phyloP scores from a whole-genome alignment of 805 yeast species.

The Metschnikowia lachancei region DNA sequence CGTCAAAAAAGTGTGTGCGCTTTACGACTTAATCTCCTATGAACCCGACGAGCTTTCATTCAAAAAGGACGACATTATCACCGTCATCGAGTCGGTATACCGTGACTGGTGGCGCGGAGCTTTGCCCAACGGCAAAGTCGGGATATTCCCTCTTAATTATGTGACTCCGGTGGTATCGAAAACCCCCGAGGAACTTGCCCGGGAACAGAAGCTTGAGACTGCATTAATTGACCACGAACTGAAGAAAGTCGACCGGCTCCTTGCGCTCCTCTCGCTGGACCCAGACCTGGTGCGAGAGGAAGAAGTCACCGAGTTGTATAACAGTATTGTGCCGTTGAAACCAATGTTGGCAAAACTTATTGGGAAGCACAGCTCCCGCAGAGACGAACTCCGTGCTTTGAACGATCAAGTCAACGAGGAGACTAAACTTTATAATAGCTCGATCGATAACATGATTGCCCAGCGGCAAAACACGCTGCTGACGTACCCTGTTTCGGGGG shows the following conservation, averaged over 20 bases:
- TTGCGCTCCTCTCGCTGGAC: conserved; percentile 49
- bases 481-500: conserved; percentile 7
- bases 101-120: conserved; percentile 97
- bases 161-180: conserved; percentile 76
- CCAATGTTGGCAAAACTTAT: conserved; percentile 71
- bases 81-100: conserved; percentile 82
- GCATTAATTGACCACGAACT: conserved; percentile 49
- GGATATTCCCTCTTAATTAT: conserved; percentile 90
- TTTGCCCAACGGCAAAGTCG: conserved; percentile 66
- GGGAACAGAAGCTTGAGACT: conserved; percentile 51
- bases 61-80: conserved; percentile 80
- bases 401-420: conserved; percentile 71
- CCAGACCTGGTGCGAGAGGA: conserved; percentile 51
- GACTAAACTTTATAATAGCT: conserved; percentile 62
- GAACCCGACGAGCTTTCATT: conserved; percentile 89
- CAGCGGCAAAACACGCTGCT: conserved; percentile 7
- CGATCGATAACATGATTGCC: conserved; percentile 47
- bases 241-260: conserved; percentile 65
- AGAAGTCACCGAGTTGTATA: conserved; percentile 66
- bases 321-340: conserved; percentile 67
- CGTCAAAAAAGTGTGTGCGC: conserved; percentile 71
- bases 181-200: conserved; percentile 54
- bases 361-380: conserved; percentile 72
- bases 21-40: conserved; percentile 73
- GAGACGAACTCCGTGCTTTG: conserved; percentile 72